A percentile compares a stretch with the other conserved stretches of the same genome.
Evolutionary conservation across 305 asterid genomes (phyloP).

Genomic region (Fraxinus greggii): DNA sequence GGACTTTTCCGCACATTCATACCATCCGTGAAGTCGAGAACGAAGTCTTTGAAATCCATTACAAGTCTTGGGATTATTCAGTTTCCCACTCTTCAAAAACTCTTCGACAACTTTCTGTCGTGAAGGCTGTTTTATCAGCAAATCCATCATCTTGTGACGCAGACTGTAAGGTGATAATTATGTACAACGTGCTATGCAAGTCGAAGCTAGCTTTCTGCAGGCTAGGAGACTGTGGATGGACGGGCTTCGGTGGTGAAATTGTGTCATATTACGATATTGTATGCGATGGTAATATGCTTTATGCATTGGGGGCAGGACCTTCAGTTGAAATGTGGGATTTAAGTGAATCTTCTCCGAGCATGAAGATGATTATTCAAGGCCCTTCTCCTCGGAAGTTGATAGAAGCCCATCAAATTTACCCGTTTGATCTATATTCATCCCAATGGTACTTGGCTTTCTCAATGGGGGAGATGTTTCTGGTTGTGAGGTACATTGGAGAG

Average conservation of each 20-base stretch:
- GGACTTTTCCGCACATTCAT: background rate
- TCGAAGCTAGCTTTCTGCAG: conserved; percentile 22
- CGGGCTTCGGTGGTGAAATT: background rate
- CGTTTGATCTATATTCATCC: conserved; percentile 14
- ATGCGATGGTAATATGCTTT: background rate
- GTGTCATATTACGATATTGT: conserved; percentile 23
- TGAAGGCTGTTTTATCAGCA: conserved; percentile 15
- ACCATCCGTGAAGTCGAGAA: background rate
- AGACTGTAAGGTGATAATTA: background rate
- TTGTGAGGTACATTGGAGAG: conserved; percentile 32
- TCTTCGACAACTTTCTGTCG: conserved; percentile 3
- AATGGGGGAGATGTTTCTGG: background rate
- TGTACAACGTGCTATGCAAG: background rate
- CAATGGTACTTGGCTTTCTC: conserved; percentile 26
- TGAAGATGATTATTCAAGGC: background rate
- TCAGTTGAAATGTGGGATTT: conserved; percentile 31
- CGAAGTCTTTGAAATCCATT: background rate
- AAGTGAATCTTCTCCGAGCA: background rate
- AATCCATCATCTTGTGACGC: conserved; percentile 9
- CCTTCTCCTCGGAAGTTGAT: conserved; percentile 7
- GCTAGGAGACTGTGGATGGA: conserved; percentile 22
- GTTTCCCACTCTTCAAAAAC: background rate
- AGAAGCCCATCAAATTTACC: background rate
- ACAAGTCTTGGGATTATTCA: background rate
- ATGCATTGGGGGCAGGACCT: conserved; percentile 16